Percentiles rank a stretch among this genome's conserved stretches.
Conservation (phyloP, 1,284 basidiomycete genomes). For the Pascua guehoae region DNA sequence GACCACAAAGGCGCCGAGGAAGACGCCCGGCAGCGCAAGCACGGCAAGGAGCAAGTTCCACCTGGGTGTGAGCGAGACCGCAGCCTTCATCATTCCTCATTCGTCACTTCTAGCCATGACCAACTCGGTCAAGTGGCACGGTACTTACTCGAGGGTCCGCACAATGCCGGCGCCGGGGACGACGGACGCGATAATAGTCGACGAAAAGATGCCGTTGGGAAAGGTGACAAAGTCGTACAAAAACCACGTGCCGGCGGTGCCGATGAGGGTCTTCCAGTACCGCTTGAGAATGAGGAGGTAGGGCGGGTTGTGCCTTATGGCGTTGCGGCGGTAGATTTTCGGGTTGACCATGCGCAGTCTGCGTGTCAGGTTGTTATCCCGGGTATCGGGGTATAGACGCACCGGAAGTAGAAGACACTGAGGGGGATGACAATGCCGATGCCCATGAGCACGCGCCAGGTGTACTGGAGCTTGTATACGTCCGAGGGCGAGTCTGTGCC, state of each 20-base stretch:
- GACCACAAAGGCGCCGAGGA: constrained; percentile 62
- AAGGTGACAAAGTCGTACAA: constrained; percentile 72
- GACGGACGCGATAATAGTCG: constrained; percentile 60
- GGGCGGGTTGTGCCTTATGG: constrained; percentile 58
- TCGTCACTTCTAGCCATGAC: no score
- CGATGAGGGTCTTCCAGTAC: constrained; percentile 67
- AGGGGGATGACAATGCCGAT: constrained; percentile 66
- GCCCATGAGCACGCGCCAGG: constrained; percentile 73
- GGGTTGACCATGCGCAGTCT: constrained; percentile 64
- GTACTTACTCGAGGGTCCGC: constrained; percentile 44
- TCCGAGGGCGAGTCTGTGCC: constrained; percentile 56
- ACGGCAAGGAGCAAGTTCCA: constrained; percentile 67
- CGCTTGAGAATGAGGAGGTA: constrained; percentile 57
- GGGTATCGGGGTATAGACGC: no score
- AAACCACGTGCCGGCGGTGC: constrained; percentile 72
- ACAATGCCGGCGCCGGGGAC: constrained; percentile 55
- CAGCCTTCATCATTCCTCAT: no score
- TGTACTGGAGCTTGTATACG: constrained; percentile 61
- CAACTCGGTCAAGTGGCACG: no score
- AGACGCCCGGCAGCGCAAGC: constrained; percentile 64
- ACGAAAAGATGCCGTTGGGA: constrained; percentile 63
- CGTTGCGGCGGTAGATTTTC: constrained; percentile 61
- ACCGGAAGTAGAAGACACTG: constrained; percentile 56
- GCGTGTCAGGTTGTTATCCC: no score
- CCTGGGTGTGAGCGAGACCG: no score